Evolutionary conservation across 2,329 filamentous ascomycete species (phyloP).

Genomic region (Aspergillus phoenicis): DNA sequence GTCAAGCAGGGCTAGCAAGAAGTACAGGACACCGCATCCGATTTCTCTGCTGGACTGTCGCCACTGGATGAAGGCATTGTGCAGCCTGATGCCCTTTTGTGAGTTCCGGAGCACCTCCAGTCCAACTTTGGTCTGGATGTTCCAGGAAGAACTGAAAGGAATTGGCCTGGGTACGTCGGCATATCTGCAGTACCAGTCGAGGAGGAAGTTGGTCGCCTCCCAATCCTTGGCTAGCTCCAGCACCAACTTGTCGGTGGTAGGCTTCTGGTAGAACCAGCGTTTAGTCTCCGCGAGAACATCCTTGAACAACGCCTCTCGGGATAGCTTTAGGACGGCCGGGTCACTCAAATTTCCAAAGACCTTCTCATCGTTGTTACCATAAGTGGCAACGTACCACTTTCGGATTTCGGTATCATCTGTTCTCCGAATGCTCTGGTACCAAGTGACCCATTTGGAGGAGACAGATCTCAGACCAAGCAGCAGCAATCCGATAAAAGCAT

Average conservation of each 20-base stretch:
- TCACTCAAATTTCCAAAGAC: constrained; percentile 51
- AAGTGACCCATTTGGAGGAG: constrained; percentile 61
- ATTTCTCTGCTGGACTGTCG: constrained; percentile 59
- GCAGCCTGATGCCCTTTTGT: constrained; percentile 58
- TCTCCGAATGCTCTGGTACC: constrained; percentile 48
- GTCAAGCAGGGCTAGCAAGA: constrained; percentile 58
- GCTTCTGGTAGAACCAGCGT: constrained; percentile 47
- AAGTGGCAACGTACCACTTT: constrained; percentile 42
- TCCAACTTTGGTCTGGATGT: constrained; percentile 59
- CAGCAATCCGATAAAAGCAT: constrained; percentile 55
- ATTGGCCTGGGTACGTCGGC: constrained; percentile 53
- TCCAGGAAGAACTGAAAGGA: constrained; percentile 60
- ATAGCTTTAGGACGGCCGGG: constrained; percentile 52
- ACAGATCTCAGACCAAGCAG: constrained; percentile 57
- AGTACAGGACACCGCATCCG: constrained; percentile 58
- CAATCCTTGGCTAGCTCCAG: constrained; percentile 55
- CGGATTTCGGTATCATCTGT: constrained; percentile 44
- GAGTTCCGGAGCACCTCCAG: constrained; percentile 56
- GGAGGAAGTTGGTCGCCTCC: constrained; percentile 56
- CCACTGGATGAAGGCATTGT: constrained; percentile 62
- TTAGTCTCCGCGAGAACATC: constrained; percentile 51
- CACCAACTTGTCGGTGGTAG: constrained; percentile 51
- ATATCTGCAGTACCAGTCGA: constrained; percentile 57
- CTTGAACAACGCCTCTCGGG: constrained; percentile 49
- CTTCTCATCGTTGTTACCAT: constrained; percentile 40